Evolutionary conservation across 2,329 filamentous ascomycete species (phyloP), one percentile per base, ranked within the genome.

Genomic region (Epichloe glyceriae): DNA sequence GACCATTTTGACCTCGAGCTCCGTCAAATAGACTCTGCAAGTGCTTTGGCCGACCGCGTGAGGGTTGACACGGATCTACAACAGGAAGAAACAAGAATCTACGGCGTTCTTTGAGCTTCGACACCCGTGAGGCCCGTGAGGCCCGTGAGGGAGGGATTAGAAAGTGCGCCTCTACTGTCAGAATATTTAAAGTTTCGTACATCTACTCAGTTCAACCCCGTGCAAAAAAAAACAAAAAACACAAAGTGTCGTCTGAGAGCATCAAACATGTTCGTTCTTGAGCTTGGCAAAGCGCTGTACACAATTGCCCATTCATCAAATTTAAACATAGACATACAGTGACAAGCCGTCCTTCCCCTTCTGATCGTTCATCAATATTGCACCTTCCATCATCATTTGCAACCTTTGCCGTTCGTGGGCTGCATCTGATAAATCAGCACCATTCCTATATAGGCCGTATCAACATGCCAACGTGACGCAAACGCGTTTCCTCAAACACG

Each of bases 1-100:
- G 60, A 66, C 42, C 56, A 57, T 4, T 53, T 59, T 3, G 65
- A 65, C 15, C 37, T 67, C 1, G 69, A 70, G 55, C 55, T 70
- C 14, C 57, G 58, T 2, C 58, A 59, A 20, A 61, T 64, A 3
- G 58, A 61, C 46, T 57, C 62, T 17, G 56, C 58, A 4, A 48
- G 51, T 30, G 56, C 44, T 10, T 11, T 53, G 11, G 35, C 49
- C 3, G 49, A 52, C 22, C 57, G 49, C 10, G 42, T 44, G 26
- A 33, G 42, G 17, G 46, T 41, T 15, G 50, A 67, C 20, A 61
- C 55, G 20, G 58, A 63, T 43, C 50, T 69, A 19, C 54, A 60
- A n/a, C 62, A 64, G 47, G 62, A 56, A 26, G 63, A 66, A 44
- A 62, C 67, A 49, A 56, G 61, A 35, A 50, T 63, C 53, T 62